Percentiles rank a stretch among this genome's conserved stretches.
phyloP scores from a whole-genome alignment of 768 basidiomycete species.

The Kwoniella dendrophila region DNA sequence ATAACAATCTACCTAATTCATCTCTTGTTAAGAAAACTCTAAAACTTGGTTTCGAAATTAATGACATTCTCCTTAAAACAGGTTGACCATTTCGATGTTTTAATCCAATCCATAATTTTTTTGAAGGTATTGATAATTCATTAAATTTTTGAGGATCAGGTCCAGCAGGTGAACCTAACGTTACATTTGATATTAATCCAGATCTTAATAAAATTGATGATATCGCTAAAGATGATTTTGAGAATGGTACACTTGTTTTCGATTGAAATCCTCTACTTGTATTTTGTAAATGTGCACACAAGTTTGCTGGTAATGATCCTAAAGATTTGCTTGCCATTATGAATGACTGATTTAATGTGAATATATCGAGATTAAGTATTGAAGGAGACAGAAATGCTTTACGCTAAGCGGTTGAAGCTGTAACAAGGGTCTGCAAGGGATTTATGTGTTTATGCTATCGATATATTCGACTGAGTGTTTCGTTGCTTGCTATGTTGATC shows the following conservation, averaged over 20 bases:
- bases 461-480: no score
- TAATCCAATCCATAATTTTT: constrained; percentile 87
- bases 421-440: no score
- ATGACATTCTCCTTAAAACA: constrained; percentile 74
- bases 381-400: background rate
- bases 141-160: constrained; percentile 71
- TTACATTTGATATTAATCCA: constrained; percentile 81
- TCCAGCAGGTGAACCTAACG: constrained; percentile 64
- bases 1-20: constrained; percentile 77
- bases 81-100: constrained; percentile 91
- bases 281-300: constrained; percentile 88
- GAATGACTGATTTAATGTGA: background rate
- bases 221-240: constrained; percentile 86
- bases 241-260: constrained; percentile 75
- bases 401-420: no score
- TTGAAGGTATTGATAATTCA: constrained; percentile 65
- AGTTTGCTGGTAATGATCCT: constrained; percentile 64
- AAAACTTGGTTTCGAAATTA: constrained; percentile 82
- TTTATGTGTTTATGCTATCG: no score
- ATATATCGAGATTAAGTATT: background rate
- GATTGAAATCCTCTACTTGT: constrained; percentile 85
- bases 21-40: constrained; percentile 71
- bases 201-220: constrained; percentile 86
- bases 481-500: no score
- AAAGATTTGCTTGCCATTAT: constrained; percentile 21